Conservation (phyloP, 768 basidiomycete species). For the Lactarius sanguifluus region DNA sequence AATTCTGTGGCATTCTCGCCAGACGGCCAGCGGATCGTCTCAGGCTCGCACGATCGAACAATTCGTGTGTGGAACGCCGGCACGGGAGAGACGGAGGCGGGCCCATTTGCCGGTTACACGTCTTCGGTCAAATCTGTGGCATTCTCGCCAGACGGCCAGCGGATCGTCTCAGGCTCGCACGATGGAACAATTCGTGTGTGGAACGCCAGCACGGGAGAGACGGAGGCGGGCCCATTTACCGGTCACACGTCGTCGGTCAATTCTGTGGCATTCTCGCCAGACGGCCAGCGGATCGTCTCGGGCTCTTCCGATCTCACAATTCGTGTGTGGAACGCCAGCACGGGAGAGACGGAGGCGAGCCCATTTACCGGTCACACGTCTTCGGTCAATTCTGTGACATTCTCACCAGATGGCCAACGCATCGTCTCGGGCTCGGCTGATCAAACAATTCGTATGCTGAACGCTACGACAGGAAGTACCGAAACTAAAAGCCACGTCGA, state of each 20-base stretch:
- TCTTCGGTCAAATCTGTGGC: neutral
- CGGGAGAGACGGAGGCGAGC: neutral
- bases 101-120: neutral
- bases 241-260: neutral
- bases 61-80: neutral
- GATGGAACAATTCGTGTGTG: neutral
- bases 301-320: neutral
- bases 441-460: neutral
- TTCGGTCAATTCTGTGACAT: neutral
- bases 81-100: neutral
- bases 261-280: neutral
- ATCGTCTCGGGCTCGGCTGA: neutral
- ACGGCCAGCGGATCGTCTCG: constrained; percentile 8
- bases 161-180: neutral
- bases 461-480: neutral
- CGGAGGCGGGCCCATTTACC: neutral
- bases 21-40: neutral
- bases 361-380: neutral
- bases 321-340: neutral
- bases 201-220: neutral
- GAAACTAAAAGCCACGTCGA: neutral
- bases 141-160: neutral
- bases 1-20: neutral
- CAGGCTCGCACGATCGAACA: neutral
- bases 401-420: neutral